Conservation (phyloP, 106 monocot genomes). For the Phalaenopsis equestris region DNA sequence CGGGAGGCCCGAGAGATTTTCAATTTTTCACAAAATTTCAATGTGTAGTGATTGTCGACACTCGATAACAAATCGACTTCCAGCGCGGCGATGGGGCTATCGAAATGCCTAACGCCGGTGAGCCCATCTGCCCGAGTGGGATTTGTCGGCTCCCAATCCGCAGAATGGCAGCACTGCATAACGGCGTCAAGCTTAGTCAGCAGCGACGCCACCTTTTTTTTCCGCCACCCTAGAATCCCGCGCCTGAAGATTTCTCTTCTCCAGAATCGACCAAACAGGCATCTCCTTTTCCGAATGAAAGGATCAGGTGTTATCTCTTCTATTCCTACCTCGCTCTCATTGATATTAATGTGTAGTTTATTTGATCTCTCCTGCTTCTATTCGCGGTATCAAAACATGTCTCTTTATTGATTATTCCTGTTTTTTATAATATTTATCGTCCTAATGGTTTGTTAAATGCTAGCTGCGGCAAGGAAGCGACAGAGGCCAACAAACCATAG, state of each 20-base stretch:
- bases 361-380: neutral
- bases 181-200: neutral
- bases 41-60: no score
- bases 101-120: neutral
- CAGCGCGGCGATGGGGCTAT: constrained; percentile 1
- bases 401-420: neutral
- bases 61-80: no score
- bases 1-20: no score
- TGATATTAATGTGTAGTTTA: no score
- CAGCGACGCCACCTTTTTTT: neutral
- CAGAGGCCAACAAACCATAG: no score
- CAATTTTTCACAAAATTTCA: no score
- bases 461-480: no score
- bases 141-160: neutral
- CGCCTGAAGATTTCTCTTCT: neutral
- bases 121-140: neutral
- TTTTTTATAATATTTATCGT: neutral
- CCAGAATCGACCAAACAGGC: neutral
- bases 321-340: neutral
- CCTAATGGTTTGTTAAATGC: no score
- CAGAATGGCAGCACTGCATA: neutral
- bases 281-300: neutral
- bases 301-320: neutral
- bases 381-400: neutral
- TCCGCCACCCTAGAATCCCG: neutral